These are phyloP conservation scores for Hericium rajendrae DNA, from an alignment of 768 basidiomycete species.

Conservation along the genomic window DNA sequence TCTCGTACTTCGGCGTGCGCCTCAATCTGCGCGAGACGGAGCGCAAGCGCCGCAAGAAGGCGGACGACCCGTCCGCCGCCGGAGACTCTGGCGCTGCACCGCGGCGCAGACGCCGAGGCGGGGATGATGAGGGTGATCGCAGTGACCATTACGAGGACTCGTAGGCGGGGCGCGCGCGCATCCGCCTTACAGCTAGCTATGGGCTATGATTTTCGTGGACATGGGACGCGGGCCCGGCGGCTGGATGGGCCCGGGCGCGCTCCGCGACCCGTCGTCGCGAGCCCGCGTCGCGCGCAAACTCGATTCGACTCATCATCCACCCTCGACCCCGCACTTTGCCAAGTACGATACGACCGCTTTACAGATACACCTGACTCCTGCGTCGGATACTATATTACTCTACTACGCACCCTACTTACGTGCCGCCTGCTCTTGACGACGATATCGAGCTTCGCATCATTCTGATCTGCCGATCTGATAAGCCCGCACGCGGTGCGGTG, in stretches of 20 bases:
- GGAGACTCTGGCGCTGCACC: not conserved
- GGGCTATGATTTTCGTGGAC: not conserved
- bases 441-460: no score
- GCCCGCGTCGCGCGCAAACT: not conserved
- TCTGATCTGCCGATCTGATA: no score
- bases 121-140: not conserved
- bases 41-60: conserved; percentile 39
- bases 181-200: no score
- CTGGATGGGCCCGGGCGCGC: not conserved
- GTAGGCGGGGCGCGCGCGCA: not conserved
- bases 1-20: conserved; percentile 47
- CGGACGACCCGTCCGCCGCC: conserved; percentile 14
- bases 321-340: not conserved
- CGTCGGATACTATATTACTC: not conserved
- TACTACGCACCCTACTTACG: not conserved
- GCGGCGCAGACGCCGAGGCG: not conserved
- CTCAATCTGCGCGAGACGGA: conserved; percentile 52
- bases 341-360: not conserved
- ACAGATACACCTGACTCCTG: not conserved
- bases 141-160: not conserved
- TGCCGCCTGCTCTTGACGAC: not conserved
- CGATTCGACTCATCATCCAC: not conserved
- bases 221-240: not conserved
- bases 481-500: no score
- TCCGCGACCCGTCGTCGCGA: not conserved